Base-by-base conservation (phyloP, 768 basidiomycete species). In the Boletellus sp. region DNA sequence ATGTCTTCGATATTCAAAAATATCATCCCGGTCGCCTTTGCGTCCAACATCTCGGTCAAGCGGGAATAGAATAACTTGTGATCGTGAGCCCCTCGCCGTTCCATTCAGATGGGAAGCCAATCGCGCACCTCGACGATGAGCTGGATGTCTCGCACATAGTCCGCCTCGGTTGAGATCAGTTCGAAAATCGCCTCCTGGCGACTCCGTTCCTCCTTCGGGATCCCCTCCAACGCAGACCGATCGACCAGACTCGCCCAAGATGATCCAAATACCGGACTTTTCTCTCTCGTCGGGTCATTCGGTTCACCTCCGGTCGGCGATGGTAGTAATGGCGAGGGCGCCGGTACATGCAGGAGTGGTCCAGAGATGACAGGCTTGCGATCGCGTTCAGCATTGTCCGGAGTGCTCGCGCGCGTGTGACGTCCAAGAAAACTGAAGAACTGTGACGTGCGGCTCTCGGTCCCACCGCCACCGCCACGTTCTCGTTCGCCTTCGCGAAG, bases 121-220 rank as follows among this genome's bases (percentile, higher is more conserved):
- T 70, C 33, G 43, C 76, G 41, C 50, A 90, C 94, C 79, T 90
- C 89, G 17, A 97, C 91, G 52, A 94, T 84, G 28, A 95, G 76
- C 61, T 99, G 95, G 24, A 97, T 68, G 64, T 94, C 90, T 20
- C 92, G 79, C 39, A 97, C 92, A 60, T 96, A 99, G 0, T 88
- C 81, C 8, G 76, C 78, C 66, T 99, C 95, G 0, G 95, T 98
- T 6, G 78, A 78, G 57, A 98, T 95, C 45, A 98, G 76, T 70
- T 99, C 95, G 57, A 97, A 98, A 45, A 96, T 95, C 0, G 90
- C 87, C 75, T 98, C 95, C 69, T 97, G 95, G 47, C 94, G 78
- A 51, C 83, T 85, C 39, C 94, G 77, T 65, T 98, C 95, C 20
- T 73, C 73, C 1, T 77, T 64, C 1, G 90, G 87, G 38, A 97